A percentile compares a stretch with the other conserved stretches of the same genome.
phyloP scores from a whole-genome alignment of 2,329 filamentous ascomycete species.

The Nothomitra cinnamomea region DNA sequence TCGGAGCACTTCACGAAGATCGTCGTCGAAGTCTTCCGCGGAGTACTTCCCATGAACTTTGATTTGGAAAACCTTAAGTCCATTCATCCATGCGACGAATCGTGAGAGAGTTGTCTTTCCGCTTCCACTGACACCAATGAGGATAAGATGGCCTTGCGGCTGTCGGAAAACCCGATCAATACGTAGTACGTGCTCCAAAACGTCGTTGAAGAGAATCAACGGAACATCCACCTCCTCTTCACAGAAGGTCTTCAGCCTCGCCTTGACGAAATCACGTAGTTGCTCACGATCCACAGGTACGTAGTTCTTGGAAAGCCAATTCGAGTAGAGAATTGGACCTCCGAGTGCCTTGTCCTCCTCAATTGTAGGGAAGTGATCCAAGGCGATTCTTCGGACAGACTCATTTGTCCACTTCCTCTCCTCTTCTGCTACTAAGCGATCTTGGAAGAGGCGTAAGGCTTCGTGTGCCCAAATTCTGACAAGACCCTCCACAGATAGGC shows the following conservation, averaged over 20 bases:
- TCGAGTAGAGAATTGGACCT: conserved; percentile 92
- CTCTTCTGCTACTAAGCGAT: conserved; percentile 85
- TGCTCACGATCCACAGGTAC: conserved; percentile 91
- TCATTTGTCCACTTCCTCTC: conserved; percentile 93
- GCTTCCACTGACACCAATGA: conserved; percentile 96
- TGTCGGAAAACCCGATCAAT: conserved; percentile 98
- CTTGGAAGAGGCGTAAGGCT: conserved; percentile 87
- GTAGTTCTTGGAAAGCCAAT: conserved; percentile 98
- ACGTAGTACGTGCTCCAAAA: conserved; percentile 90
- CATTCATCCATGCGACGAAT: conserved; percentile 99
- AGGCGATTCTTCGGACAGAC: conserved; percentile 66
- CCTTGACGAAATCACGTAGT: conserved; percentile 92
- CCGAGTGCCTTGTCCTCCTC: conserved; percentile 78
- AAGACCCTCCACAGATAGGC: conserved; percentile 72
- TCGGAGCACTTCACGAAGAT: conserved; percentile 81
- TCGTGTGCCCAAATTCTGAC: conserved; percentile 98
- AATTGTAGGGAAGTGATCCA: conserved; percentile 89
- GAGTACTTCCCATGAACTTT: conserved; percentile 99
- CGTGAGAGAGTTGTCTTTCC: conserved; percentile 96
- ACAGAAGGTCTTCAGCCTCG: conserved; percentile 91
- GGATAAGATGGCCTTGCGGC: conserved; percentile 91
- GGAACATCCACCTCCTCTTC: conserved; percentile 99
- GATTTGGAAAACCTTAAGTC: conserved; percentile 97
- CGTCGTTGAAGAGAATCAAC: conserved; percentile 97
- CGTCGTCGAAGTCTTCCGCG: conserved; percentile 95